phyloP scores from a whole-genome alignment of 176 grass and related monocot species.

The Rhynchospora pubera region DNA sequence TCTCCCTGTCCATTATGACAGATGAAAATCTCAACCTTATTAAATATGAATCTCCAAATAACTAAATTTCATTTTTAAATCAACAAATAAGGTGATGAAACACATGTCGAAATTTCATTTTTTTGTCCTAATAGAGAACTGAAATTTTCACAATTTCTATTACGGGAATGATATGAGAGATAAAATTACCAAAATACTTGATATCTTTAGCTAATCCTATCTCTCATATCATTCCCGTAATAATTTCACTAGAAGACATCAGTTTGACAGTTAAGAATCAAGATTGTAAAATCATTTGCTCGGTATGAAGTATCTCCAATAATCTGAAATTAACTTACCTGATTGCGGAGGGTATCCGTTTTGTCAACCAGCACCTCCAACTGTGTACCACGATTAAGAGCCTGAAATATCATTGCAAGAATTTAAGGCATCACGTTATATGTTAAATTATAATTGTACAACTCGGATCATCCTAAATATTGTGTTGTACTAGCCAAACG shows the following conservation, averaged over 20 bases:
- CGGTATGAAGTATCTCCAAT: neutral
- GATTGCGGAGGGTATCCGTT: conserved; percentile 51
- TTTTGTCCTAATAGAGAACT: no score
- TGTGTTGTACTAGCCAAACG: neutral
- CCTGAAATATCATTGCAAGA: conserved; percentile 23
- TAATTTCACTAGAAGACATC: no score
- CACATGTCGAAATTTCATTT: neutral
- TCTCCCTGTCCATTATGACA: neutral
- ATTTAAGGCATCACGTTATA: neutral
- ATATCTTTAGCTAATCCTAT: no score
- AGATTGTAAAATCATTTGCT: neutral
- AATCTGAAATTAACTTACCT: conserved; percentile 22
- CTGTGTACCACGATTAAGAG: conserved; percentile 39
- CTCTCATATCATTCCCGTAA: no score
- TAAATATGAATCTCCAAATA: no score
- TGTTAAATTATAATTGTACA: neutral
- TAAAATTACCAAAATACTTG: no score
- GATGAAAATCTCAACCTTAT: no score
- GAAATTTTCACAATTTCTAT: no score
- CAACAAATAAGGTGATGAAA: no score
- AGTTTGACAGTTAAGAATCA: no score
- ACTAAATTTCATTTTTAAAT: neutral
- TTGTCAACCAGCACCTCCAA: conserved; percentile 59
- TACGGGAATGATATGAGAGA: no score
- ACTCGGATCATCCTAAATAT: neutral